Evolutionary conservation across 2,329 filamentous ascomycete genomes (phyloP).

Genomic region (Lachnellula suecica): DNA sequence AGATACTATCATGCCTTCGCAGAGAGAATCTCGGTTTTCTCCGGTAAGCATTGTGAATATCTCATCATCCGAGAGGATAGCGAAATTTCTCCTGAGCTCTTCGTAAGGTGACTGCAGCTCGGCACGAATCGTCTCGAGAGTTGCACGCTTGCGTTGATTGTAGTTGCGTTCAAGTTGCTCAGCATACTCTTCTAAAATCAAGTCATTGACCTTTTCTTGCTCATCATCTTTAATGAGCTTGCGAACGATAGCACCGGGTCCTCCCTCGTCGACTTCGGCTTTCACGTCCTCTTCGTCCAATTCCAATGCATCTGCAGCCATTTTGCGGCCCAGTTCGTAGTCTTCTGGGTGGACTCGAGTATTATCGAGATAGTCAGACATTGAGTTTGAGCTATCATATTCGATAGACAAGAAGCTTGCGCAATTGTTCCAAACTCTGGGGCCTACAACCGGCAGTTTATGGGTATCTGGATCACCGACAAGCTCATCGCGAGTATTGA

Average conservation of each 20-base stretch:
- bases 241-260: constrained; percentile 84
- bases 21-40: constrained; percentile 80
- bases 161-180: constrained; percentile 93
- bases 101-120: constrained; percentile 93
- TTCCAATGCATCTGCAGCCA: constrained; percentile 95
- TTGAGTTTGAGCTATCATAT: constrained; percentile 77
- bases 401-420: constrained; percentile 92
- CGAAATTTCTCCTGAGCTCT: constrained; percentile 82
- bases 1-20: constrained; percentile 88
- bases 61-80: constrained; percentile 67
- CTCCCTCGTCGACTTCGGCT: constrained; percentile 87
- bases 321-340: constrained; percentile 96
- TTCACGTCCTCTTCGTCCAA: constrained; percentile 98
- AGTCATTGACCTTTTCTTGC: constrained; percentile 92
- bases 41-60: constrained; percentile 97
- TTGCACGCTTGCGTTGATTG: constrained; percentile 91
- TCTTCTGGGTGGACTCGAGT: constrained; percentile 98
- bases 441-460: constrained; percentile 77
- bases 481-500: constrained; percentile 82
- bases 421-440: constrained; percentile 93
- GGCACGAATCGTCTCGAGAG: constrained; percentile 91
- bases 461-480: constrained; percentile 83
- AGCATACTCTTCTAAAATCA: constrained; percentile 95
- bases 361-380: constrained; percentile 91
- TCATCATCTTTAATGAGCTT: constrained; percentile 94